Evolutionary conservation across 176 grass and related monocot species (phyloP), one percentile per base, ranked within the genome.

Genomic region (Neostapfia colusana): DNA sequence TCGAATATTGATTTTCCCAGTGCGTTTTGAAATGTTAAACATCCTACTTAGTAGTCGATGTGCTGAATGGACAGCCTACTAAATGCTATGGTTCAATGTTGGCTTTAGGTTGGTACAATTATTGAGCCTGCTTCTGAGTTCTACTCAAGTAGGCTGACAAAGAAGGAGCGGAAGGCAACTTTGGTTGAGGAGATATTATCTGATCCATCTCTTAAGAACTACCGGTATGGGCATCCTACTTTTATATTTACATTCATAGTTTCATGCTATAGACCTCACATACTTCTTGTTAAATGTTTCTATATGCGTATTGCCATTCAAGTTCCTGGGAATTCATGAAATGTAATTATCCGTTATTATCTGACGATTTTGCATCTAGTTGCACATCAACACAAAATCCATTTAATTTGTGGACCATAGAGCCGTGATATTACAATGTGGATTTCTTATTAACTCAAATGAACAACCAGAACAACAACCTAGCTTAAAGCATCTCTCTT

Each of bases 111-210:
- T 1, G 91, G 94, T 76, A 97, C 91, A 21, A 76, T 97, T 48
- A 76, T 97, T 84, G 91, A 88, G 68, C 72, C 91, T 73, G 76
- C 84, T 81, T 91, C 84, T 57, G 94, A 97, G 82, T 93, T 85
- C 86, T 90, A 62, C 91, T 92, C 94, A 57, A 72, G 91, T 78
- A 93, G 94, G 69, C 63, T 97, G 56, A 97, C 89, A 46, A 93
- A 92, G 82, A 89, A 71, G 73, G 88, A 97, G 37, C 72, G 82
- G 68, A 97, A 93, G 85, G 65, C 82, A 72, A 93, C 89, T 36
- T 72, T 93, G 67, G 86, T 67, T 31, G 94, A 93, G 69, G 89
- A 97, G 76, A 31, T 93, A 21, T 74, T 97, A 74, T 87, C 91
- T 57, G 91, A 93, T 82, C 60, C 79, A 81, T 46, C 38, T 77